Evolutionary conservation across 2,329 filamentous ascomycete species (phyloP), one percentile per base, ranked within the genome.

Genomic region (Trichoderma brevicompactum): DNA sequence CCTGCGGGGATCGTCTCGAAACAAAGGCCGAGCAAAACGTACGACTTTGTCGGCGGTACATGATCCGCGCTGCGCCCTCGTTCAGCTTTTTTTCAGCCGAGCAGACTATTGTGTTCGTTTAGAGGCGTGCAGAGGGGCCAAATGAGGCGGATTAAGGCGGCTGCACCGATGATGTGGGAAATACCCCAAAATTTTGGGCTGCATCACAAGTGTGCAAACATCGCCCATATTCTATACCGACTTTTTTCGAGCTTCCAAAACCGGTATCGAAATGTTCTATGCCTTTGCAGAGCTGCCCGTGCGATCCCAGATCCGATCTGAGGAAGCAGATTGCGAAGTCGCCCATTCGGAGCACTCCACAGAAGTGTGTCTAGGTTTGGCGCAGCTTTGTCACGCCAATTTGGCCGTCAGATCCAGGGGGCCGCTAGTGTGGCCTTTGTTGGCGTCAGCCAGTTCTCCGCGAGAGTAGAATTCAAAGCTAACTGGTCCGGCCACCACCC

Each of bases 281-380:
- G 56, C 46, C 46, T 32, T 50, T 34, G n/a, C 19, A 19, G 23
- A 28, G 40, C 40, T 19, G 23, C 34, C 44, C 44, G 36, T 50
- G 56, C 56, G 56, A 60, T 60, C 56, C 56, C 44, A 60, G 56
- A 60, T 62, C 46, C 59, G 59, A 62, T 62, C 48, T 52, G 48
- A 53, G 59, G 44, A 40, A 49, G 38, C 46, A 19, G 48, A 36
- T 52, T 62, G 59, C 56, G 44, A 60, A 53, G 48, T 43, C 38
- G 48, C 59, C 23, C 28, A 28, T 19, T 62, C 23, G 23, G n/a
- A 62, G 48, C 53, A 44, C 53, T 59, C 55, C 43, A 38, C 43
- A 15, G 32, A 59, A 46, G 28, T 17, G 43, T 52, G 9, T 62
- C 32, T 40, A n/a, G 13, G 44, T 40, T 46, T 48, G 55, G 55